A percentile compares a stretch with the other conserved stretches of the same genome.
These are phyloP conservation scores for Botrytis hyacinthi DNA, from an alignment of 2,329 filamentous ascomycete species.

Conservation along the genomic window DNA sequence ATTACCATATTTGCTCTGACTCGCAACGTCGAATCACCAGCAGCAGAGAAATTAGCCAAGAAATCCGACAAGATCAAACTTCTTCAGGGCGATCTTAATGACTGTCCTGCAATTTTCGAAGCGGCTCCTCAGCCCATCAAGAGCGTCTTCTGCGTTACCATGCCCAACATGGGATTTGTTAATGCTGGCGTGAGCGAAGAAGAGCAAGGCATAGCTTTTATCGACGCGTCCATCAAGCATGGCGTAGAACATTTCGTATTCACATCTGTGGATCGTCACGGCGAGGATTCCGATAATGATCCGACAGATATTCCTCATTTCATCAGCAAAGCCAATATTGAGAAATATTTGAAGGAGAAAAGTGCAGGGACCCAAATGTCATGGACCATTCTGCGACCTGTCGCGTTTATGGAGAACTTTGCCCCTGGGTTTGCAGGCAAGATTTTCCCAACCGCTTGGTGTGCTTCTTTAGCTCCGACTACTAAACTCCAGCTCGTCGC, in stretches of 20 bases:
- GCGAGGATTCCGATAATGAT: slow-evolving; percentile 44
- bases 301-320: slow-evolving; percentile 55
- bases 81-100: slow-evolving; percentile 56
- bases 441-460: slow-evolving; percentile 37
- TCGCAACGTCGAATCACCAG: slow-evolving; percentile 48
- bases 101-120: slow-evolving; percentile 50
- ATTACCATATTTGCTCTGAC: slow-evolving; percentile 59
- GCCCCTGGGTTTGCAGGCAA: slow-evolving; percentile 31
- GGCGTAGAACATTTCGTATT: slow-evolving; percentile 56
- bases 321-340: slow-evolving; percentile 53
- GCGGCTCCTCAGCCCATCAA: slow-evolving; percentile 44
- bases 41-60: slow-evolving; percentile 48
- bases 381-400: slow-evolving; percentile 56
- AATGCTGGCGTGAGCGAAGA: slow-evolving; percentile 40
- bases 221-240: slow-evolving; percentile 50
- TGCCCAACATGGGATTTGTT: slow-evolving; percentile 22
- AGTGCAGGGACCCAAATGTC: slow-evolving; percentile 45
- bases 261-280: slow-evolving; percentile 56
- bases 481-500: slow-evolving; percentile 45
- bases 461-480: slow-evolving; percentile 30
- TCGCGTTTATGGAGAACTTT: slow-evolving; percentile 54
- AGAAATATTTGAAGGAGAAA: slow-evolving; percentile 51
- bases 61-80: slow-evolving; percentile 49
- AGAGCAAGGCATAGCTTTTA: slow-evolving; percentile 50
- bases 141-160: slow-evolving; percentile 59